phyloP scores from a whole-genome alignment of 176 grass and related monocot species.

The Ananas comosus region DNA sequence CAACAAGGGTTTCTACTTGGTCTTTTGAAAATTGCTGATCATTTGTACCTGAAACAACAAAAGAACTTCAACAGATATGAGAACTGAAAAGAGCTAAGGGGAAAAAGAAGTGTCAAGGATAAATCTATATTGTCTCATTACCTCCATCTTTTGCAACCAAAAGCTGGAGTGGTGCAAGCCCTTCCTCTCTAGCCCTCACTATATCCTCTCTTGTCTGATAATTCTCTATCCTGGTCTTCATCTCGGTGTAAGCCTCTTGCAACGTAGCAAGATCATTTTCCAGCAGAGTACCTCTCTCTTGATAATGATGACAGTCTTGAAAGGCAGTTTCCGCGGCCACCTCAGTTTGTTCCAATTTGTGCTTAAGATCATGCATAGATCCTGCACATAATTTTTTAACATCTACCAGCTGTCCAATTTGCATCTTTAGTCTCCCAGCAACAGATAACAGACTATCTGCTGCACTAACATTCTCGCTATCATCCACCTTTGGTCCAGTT shows the following conservation, averaged over 20 bases:
- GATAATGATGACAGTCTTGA: slow-evolving; percentile 36
- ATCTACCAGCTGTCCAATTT: slow-evolving; percentile 22
- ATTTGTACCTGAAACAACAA: slow-evolving; percentile 35
- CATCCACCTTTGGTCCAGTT: slow-evolving; percentile 28
- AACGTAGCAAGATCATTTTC: slow-evolving; percentile 61
- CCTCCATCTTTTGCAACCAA: slow-evolving; percentile 39
- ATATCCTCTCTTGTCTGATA: slow-evolving; percentile 46
- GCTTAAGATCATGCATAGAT: slow-evolving; percentile 42
- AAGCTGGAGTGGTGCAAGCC: slow-evolving; percentile 37
- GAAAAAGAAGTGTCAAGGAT: background rate
- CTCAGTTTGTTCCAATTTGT: slow-evolving; percentile 51
- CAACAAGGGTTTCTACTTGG: slow-evolving; percentile 53
- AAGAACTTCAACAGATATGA: slow-evolving; percentile 20
- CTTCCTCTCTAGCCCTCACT: slow-evolving; percentile 52
- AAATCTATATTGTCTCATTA: slow-evolving; percentile 16
- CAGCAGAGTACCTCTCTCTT: slow-evolving; percentile 47
- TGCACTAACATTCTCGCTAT: slow-evolving; percentile 33
- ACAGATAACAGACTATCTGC: slow-evolving; percentile 39
- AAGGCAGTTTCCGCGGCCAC: slow-evolving; percentile 50
- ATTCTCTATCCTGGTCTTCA: slow-evolving; percentile 50
- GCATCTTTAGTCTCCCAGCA: slow-evolving; percentile 30
- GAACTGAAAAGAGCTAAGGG: slow-evolving; percentile 17
- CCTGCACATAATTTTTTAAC: slow-evolving; percentile 28
- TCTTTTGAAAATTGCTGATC: slow-evolving; percentile 39
- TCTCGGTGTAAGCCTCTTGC: slow-evolving; percentile 41